A percentile compares a stretch with the other conserved stretches of the same genome.
Evolutionary conservation across 306 rosid species (phyloP).

Genomic region (Cucurbita maxima): DNA sequence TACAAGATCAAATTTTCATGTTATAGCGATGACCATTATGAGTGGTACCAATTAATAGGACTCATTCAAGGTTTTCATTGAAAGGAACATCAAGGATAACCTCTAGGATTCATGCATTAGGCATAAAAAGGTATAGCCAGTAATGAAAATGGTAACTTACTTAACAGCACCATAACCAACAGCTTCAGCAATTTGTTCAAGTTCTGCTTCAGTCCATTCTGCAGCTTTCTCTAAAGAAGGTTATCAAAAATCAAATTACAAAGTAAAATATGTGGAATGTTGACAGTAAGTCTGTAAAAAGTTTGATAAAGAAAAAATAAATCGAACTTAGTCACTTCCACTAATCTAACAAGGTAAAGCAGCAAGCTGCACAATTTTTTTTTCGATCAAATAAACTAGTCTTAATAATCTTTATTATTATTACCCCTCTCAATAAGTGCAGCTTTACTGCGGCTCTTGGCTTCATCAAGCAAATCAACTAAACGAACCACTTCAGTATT

Average conservation of each 20-base stretch:
- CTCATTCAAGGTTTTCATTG: background rate
- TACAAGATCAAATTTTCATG: background rate
- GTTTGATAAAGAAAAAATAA: background rate
- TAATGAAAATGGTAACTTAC: constrained; percentile 37
- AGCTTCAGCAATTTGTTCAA: constrained; percentile 61
- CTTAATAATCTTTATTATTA: constrained; percentile 3
- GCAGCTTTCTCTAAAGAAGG: constrained; percentile 35
- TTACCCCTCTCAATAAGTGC: constrained; percentile 74
- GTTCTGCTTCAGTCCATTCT: constrained; percentile 66
- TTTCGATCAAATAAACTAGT: background rate
- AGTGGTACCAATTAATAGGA: background rate
- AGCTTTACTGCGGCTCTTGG: constrained; percentile 77
- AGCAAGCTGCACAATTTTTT: background rate
- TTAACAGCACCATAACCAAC: constrained; percentile 91
- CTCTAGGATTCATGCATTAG: background rate
- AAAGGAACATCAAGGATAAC: background rate
- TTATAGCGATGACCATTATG: background rate
- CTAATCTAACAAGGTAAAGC: background rate
- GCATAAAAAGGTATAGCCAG: background rate
- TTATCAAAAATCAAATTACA: background rate
- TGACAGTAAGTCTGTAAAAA: background rate
- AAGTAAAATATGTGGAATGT: background rate
- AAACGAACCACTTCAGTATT: constrained; percentile 73
- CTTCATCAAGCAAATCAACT: constrained; percentile 95
- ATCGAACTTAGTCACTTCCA: background rate